phyloP scores from a whole-genome alignment of 257 asterid genomes.

The Salvia hispanica region DNA sequence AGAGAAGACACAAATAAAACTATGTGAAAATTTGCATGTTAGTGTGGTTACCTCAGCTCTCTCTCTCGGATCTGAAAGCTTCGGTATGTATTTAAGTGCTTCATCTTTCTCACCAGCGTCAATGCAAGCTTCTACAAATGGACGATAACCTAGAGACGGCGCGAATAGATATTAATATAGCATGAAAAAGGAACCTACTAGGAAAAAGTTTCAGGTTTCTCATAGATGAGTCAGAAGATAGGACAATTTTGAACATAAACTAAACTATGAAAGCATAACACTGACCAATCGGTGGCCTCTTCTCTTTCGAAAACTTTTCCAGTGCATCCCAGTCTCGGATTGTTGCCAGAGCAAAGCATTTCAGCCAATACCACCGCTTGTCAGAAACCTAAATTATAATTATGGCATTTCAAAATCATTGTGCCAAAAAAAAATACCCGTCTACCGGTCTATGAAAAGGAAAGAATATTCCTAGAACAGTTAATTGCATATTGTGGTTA shows the following conservation, averaged over 20 bases:
- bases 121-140: constrained; percentile 93
- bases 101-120: constrained; percentile 88
- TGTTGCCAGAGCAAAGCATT: constrained; percentile 91
- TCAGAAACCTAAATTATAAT: constrained; percentile 78
- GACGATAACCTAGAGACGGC: constrained; percentile 73
- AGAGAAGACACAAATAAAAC: constrained; percentile 12
- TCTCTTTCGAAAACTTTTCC: constrained; percentile 89
- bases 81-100: constrained; percentile 87
- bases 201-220: background rate
- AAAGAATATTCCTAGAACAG: constrained; percentile 8
- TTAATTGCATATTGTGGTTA: background rate
- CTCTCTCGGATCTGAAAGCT: constrained; percentile 84
- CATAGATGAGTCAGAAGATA: background rate
- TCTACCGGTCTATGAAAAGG: background rate
- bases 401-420: constrained; percentile 13
- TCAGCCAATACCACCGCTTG: constrained; percentile 98
- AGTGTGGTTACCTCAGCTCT: constrained; percentile 72
- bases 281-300: constrained; percentile 85
- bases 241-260: constrained; percentile 6
- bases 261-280: constrained; percentile 22
- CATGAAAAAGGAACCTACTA: background rate
- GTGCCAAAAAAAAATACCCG: background rate
- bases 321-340: constrained; percentile 90
- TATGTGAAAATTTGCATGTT: background rate
- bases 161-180: constrained; percentile 2